Conservation (phyloP, 2,329 filamentous ascomycete genomes). For the Arachnomyces sp. region DNA sequence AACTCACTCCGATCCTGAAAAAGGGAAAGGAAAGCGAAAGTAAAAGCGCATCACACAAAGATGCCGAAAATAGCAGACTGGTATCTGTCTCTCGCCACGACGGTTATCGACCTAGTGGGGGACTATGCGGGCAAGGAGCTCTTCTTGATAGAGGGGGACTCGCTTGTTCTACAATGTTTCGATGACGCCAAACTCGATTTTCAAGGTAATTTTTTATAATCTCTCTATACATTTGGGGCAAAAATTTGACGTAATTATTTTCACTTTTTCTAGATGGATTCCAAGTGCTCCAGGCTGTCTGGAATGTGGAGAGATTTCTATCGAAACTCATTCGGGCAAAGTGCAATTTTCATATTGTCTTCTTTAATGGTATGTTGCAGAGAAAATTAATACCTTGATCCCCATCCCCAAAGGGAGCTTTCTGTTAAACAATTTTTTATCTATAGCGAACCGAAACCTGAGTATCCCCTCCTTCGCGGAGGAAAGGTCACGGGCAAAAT, state of each 20-base stretch:
- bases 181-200: slow-evolving; percentile 59
- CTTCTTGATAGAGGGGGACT: slow-evolving; percentile 67
- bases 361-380: slow-evolving; percentile 52
- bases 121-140: slow-evolving; percentile 69
- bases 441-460: not conserved
- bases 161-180: slow-evolving; percentile 59
- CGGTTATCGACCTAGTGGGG: slow-evolving; percentile 57
- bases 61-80: too few species aligned
- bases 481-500: slow-evolving; percentile 37
- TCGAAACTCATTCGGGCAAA: slow-evolving; percentile 52
- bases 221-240: too few species aligned
- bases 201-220: slow-evolving; percentile 20
- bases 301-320: slow-evolving; percentile 61
- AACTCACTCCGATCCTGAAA: too few species aligned
- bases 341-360: slow-evolving; percentile 64
- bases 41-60: too few species aligned
- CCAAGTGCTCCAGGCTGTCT: slow-evolving; percentile 64
- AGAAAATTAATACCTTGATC: too few species aligned
- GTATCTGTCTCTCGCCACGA: too few species aligned
- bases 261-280: slow-evolving; percentile 42
- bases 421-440: not conserved
- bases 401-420: too few species aligned
- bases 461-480: not conserved
- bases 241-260: too few species aligned
- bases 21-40: too few species aligned